A percentile compares a stretch with the other conserved stretches of the same genome.
phyloP scores from a whole-genome alignment of 129 eudicot genomes.

The Helichrysum umbraculigerum region DNA sequence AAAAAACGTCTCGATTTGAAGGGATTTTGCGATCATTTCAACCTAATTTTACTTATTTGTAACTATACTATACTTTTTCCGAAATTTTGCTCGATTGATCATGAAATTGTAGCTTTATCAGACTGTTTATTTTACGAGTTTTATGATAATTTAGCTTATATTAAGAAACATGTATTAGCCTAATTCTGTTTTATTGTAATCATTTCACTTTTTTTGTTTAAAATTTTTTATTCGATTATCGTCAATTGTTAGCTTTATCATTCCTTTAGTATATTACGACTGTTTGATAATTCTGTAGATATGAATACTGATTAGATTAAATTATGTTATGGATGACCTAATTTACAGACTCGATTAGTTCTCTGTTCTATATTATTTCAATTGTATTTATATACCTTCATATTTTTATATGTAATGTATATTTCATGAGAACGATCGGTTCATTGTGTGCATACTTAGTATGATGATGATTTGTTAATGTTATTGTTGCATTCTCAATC shows the following conservation, averaged over 20 bases:
- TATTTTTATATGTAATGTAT: too few relatives aligned
- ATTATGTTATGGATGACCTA: not conserved
- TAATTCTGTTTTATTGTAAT: not conserved
- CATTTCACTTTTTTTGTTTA: not conserved
- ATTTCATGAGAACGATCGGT: not conserved
- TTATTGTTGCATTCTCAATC: too few relatives aligned
- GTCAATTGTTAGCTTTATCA: not conserved
- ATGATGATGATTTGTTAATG: too few relatives aligned
- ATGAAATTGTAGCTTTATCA: not conserved
- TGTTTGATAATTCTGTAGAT: constrained; percentile 11
- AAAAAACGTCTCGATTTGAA: constrained; percentile 87
- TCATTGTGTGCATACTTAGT: too few relatives aligned
- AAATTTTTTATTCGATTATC: not conserved
- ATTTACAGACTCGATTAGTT: not conserved
- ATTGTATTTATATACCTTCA: too few relatives aligned
- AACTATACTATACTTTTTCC: not conserved
- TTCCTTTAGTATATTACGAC: not conserved
- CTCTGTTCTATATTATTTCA: not conserved
- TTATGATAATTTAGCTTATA: not conserved
- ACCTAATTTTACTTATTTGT: not conserved
- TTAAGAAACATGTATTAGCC: not conserved
- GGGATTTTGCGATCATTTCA: constrained; percentile 36
- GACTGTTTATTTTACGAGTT: not conserved
- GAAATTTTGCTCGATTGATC: not conserved
- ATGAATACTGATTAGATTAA: not conserved